phyloP scores from a whole-genome alignment of 23 red algal genomes.

The Chondrus crispus region DNA sequence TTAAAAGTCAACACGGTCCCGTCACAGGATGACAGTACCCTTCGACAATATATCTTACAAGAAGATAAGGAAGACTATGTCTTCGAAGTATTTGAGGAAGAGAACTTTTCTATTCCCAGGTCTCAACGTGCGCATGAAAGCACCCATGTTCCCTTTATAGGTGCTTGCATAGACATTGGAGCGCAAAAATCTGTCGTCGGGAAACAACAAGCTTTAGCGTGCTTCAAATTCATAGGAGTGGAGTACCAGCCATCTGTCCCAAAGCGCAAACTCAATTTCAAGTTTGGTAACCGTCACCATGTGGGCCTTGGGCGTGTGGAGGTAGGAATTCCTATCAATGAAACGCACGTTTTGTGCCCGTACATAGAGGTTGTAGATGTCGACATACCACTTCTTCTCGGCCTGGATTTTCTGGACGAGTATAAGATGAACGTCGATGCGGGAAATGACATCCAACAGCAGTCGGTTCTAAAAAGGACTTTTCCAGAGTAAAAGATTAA shows the following conservation, averaged over 20 bases:
- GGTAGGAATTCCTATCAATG: not conserved
- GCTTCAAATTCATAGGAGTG: not conserved
- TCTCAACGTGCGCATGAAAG: not conserved
- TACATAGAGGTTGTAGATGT: not conserved
- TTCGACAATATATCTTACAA: too few species aligned
- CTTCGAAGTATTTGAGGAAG: too few species aligned
- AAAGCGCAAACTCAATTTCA: not conserved
- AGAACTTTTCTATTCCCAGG: too few species aligned
- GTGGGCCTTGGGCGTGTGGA: not conserved
- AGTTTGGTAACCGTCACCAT: constrained; percentile 1
- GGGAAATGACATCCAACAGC: too few species aligned
- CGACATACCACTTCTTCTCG: not conserved
- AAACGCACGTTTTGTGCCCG: not conserved
- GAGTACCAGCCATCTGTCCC: not conserved
- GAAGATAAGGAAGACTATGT: too few species aligned
- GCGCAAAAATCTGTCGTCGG: constrained; percentile 1
- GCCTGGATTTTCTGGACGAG: not conserved
- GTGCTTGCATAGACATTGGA: constrained; percentile 16
- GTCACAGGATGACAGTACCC: too few species aligned
- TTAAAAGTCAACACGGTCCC: too few species aligned
- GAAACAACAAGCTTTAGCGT: not conserved
- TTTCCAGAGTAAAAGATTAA: too few species aligned
- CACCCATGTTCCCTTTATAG: not conserved
- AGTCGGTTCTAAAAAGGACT: too few species aligned
- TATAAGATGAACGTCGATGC: not conserved